Base-by-base conservation (phyloP, 805 yeast genomes). In the Candida boidinii region DNA sequence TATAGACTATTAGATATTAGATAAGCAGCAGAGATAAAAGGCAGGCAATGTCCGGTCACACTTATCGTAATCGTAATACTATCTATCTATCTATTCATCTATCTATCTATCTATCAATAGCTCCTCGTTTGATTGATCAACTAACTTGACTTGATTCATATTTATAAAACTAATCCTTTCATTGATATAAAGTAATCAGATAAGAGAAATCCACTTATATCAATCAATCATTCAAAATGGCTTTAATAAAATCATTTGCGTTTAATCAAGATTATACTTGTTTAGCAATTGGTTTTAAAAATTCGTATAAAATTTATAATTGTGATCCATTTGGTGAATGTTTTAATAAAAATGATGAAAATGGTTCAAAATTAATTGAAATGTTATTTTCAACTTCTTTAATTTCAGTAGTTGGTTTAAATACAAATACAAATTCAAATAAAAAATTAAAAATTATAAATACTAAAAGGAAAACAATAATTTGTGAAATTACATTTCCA, bases 211-310 rank as follows among this genome's bases (percentile, higher is more conserved):
- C n/a, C n/a, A n/a, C n/a, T n/a, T n/a, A n/a, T n/a, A n/a, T n/a
- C 15, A 23, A 23, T 23, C 8, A 23, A 11, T 23, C 6, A 23
- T 8, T 23, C 12, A 7, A 7, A 9, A 23, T 23, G 10, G 6
- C 8, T 17, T 17, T 21, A 15, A 37, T 47, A 9, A 36, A 34
- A 25, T 24, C 45, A 19, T 30, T 42, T 2, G 18, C 46, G 12
- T 87, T 88, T 70, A 90, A 92, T 59, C 98, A 90, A 66, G 96
- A 90, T 59, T 78, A 78, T 39, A 68, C 68, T 51, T 85, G 96
- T 56, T 67, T 87, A 13, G 80, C 92, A 1, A 74, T 80, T 1
- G 92, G 94, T 2, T 67, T 79, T 5, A 67, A 68, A 27, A 61
- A 62, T 27, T 75, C 81, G 10, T 78, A 83, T 53, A 71, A 71